Evolutionary conservation across 306 rosid genomes (phyloP).

Genomic region (Rosa rugosa): DNA sequence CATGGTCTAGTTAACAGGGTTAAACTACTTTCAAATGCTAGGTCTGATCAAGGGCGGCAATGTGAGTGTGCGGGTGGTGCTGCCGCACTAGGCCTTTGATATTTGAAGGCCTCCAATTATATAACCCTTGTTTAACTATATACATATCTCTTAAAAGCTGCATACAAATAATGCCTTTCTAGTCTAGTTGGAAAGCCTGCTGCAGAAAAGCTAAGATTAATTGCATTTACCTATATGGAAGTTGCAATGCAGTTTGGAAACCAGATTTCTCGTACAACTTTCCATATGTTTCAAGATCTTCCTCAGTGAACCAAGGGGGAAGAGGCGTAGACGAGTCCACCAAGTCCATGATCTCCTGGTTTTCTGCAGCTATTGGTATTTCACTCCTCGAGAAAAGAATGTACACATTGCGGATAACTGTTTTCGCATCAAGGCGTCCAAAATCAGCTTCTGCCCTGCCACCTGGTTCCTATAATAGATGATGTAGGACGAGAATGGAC

Average conservation of each 20-base stretch:
- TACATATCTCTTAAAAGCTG: not conserved
- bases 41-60: too few relatives aligned
- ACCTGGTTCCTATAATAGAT: conserved; percentile 50
- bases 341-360: conserved; percentile 82
- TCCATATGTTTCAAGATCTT: conserved; percentile 62
- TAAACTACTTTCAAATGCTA: too few relatives aligned
- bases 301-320: conserved; percentile 79
- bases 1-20: not conserved
- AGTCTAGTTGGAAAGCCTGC: too few relatives aligned
- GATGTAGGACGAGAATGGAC: too few relatives aligned
- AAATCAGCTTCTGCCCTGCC: conserved; percentile 89
- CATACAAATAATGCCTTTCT: not conserved
- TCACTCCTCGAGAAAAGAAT: conserved; percentile 73
- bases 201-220: conserved; percentile 1
- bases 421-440: conserved; percentile 67
- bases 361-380: conserved; percentile 64
- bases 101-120: too few relatives aligned
- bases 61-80: too few relatives aligned
- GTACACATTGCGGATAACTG: conserved; percentile 61
- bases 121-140: not conserved
- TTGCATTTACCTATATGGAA: conserved; percentile 64
- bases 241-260: conserved; percentile 58
- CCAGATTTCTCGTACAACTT: conserved; percentile 77
- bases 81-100: too few relatives aligned
- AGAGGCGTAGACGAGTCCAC: conserved; percentile 70